These are phyloP conservation scores for Turritis glabra DNA, from an alignment of 345 rosid species.

Conservation along the genomic window DNA sequence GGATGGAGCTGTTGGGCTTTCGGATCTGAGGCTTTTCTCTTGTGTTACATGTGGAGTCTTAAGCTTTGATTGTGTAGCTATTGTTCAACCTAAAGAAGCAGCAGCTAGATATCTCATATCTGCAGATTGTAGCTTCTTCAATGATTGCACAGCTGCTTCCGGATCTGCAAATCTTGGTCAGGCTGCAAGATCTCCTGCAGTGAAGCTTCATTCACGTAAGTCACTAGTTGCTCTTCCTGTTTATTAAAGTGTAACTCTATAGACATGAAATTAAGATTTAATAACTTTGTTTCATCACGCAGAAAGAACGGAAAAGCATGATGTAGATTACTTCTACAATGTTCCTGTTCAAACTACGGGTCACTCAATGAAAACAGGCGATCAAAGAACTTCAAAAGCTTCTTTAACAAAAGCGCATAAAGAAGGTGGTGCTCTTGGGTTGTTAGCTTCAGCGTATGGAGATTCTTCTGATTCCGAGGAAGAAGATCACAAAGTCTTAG, in stretches of 20 bases:
- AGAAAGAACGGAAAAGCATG: constrained; percentile 48
- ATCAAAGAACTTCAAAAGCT: constrained; percentile 40
- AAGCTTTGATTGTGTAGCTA: constrained; percentile 82
- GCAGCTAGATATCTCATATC: constrained; percentile 89
- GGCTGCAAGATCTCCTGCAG: constrained; percentile 31
- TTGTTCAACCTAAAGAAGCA: constrained; percentile 79
- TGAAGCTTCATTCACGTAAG: constrained; percentile 52
- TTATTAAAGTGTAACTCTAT: neutral
- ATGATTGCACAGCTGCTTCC: constrained; percentile 77
- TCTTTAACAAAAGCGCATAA: constrained; percentile 36
- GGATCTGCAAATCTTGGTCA: constrained; percentile 43
- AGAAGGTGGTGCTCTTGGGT: constrained; percentile 65
- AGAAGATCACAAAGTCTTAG: constrained; percentile 45
- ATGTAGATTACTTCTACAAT: constrained; percentile 41
- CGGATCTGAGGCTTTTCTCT: constrained; percentile 87
- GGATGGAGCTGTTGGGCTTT: constrained; percentile 52
- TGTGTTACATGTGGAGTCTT: constrained; percentile 91
- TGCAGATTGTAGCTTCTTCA: constrained; percentile 88
- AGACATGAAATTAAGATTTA: neutral
- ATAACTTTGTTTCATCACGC: constrained; percentile 31
- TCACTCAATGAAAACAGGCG: constrained; percentile 33
- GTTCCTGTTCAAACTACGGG: constrained; percentile 51
- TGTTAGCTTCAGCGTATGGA: constrained; percentile 81
- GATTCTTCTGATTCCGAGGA: constrained; percentile 93
- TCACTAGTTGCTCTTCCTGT: constrained; percentile 22